Base-by-base conservation (phyloP, 257 asterid genomes). In the Solanum chmielewskii region DNA sequence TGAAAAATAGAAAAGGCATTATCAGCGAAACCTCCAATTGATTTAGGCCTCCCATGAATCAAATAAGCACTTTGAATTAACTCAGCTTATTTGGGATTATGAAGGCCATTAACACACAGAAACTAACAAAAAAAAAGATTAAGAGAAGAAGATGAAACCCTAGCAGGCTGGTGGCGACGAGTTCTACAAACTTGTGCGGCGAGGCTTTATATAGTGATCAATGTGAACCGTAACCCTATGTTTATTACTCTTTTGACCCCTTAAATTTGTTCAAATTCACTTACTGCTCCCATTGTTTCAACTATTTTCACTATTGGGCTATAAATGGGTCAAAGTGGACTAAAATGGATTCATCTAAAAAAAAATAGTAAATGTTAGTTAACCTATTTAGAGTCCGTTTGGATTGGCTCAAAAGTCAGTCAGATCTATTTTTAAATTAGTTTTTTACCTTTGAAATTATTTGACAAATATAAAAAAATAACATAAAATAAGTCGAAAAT, bases 41-140 rank as follows among this genome's bases (percentile, higher is more conserved):
- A 9, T 95, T 66, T 95, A n/a, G 90, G 98, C 97, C 95, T 95
- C 96, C 98, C 93, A 95, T 93, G 98, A 95, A 95, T 95, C 98
- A 95, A 93, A 92, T 91, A 91, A 95, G 93, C 92, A 93, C 95
- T 59, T 37, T 88, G 27, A 33, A 41, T 62, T 70, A 62, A 60
- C 27, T 88, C 88, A 90, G 95, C 94, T 93, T 88, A 93, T 85
- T 95, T 91, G 98, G 98, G 98, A 95, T 95, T 93, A 93, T 93
- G 97, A 91, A 95, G 96, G 96, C 98, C 62, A 59, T 45, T 86
- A 14, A 47, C 39, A 1, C 21, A 49, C 60, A 35, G 1, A 31
- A 31, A 31, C 3, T 25, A 7, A 29, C 21, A 71, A 20, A 6
- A n/a, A 12, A 42, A 1, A 62, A 39, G 41, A 10, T 1, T 5